These are phyloP conservation scores for Paspalum vaginatum DNA, from an alignment of 176 grass and related monocot genomes.

Conservation along the genomic window DNA sequence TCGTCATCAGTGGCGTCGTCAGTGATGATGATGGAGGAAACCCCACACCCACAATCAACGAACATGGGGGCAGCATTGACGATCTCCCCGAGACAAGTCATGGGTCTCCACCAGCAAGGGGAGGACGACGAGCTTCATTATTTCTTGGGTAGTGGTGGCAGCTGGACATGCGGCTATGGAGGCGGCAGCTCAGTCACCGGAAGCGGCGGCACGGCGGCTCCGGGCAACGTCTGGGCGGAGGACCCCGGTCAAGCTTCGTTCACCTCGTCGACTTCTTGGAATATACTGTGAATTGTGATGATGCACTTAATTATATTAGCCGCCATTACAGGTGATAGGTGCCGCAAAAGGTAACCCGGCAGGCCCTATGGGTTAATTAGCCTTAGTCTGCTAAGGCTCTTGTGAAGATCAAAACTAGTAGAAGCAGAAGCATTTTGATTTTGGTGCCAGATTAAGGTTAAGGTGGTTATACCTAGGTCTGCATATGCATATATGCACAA, in stretches of 20 bases:
- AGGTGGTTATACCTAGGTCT: not conserved
- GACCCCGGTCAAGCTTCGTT: not conserved
- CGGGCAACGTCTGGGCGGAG: not conserved
- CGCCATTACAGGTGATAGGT: not conserved
- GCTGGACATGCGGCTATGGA: not conserved
- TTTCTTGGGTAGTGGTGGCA: not conserved
- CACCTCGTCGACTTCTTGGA: not conserved
- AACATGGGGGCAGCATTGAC: not conserved
- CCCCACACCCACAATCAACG: not conserved
- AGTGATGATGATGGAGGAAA: not conserved
- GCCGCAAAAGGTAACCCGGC: not conserved
- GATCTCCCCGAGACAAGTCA: not conserved
- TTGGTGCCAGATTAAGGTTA: not conserved
- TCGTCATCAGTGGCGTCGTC: not conserved
- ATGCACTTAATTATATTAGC: not conserved
- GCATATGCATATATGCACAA: too few relatives aligned
- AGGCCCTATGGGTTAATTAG: not conserved
- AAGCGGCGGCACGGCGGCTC: not conserved
- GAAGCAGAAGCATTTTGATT: too few relatives aligned
- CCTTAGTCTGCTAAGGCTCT: not conserved
- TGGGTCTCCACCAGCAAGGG: not conserved
- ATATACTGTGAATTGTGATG: too few relatives aligned
- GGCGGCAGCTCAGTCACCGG: not conserved
- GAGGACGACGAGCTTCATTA: not conserved
- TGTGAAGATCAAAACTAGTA: not conserved